A percentile compares a stretch with the other conserved stretches of the same genome.
phyloP scores from a whole-genome alignment of 2,329 filamentous ascomycete genomes.

The Penicillium decumbens region DNA sequence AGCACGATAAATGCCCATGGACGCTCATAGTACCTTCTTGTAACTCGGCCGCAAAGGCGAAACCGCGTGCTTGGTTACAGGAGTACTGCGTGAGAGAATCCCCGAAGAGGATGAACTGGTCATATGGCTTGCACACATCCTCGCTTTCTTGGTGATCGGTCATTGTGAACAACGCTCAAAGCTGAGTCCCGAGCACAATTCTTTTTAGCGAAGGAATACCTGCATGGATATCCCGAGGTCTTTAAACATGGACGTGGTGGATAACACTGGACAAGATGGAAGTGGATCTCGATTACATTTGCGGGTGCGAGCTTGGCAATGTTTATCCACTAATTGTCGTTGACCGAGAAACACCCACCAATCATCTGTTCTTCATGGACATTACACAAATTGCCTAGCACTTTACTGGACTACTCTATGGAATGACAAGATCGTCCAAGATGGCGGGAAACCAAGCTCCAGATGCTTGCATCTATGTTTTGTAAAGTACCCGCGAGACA shows the following conservation, averaged over 20 bases:
- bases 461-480: too few relatives aligned
- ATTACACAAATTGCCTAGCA: too few relatives aligned
- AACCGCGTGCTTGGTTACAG: constrained; percentile 59
- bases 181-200: background rate
- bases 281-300: constrained; percentile 1
- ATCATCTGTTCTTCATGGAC: too few relatives aligned
- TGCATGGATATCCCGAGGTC: background rate
- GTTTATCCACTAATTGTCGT: constrained; percentile 10
- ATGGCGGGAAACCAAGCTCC: too few relatives aligned
- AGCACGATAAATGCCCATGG: background rate
- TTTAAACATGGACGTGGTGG: background rate
- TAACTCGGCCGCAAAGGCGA: constrained; percentile 68
- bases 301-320: background rate
- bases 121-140: constrained; percentile 47
- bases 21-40: constrained; percentile 56
- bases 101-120: constrained; percentile 78
- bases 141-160: background rate
- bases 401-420: too few relatives aligned
- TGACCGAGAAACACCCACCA: too few relatives aligned
- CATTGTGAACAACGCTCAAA: constrained; percentile 3
- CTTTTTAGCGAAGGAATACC: background rate
- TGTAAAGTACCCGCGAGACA: too few relatives aligned
- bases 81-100: constrained; percentile 79
- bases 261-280: constrained; percentile 13
- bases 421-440: too few relatives aligned